Evolutionary conservation across 2,329 filamentous ascomycete species (phyloP).

Genomic region (Neonectria sp.): DNA sequence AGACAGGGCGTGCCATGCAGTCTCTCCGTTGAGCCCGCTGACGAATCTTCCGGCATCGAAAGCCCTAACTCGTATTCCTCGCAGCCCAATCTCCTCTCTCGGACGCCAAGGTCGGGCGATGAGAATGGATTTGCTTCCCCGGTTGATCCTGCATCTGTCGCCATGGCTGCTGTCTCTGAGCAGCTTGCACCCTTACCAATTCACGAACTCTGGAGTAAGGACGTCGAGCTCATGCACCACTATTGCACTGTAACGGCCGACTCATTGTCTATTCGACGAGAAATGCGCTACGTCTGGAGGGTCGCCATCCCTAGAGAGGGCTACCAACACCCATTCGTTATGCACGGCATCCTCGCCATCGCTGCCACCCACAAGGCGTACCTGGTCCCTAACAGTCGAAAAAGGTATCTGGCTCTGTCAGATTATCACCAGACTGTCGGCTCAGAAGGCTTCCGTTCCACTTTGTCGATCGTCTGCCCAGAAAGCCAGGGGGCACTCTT

Average conservation of each 20-base stretch:
- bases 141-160: constrained; percentile 13
- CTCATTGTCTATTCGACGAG: constrained; percentile 40
- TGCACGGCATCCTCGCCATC: constrained; percentile 50
- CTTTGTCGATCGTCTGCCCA: constrained; percentile 36
- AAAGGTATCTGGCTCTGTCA: constrained; percentile 45
- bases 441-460: constrained; percentile 47
- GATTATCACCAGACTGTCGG: constrained; percentile 51
- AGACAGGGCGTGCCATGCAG: constrained; percentile 49
- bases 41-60: constrained; percentile 2
- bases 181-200: constrained; percentile 44
- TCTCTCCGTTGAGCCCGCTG: constrained; percentile 29
- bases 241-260: constrained; percentile 47
- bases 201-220: constrained; percentile 40
- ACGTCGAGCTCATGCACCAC: constrained; percentile 52
- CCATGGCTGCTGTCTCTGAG: constrained; percentile 33
- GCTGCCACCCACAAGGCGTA: constrained; percentile 51
- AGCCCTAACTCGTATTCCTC: not conserved
- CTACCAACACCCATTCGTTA: constrained; percentile 48
- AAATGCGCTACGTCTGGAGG: constrained; percentile 48
- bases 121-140: constrained; percentile 25
- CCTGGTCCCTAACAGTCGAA: constrained; percentile 43
- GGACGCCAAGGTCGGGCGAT: constrained; percentile 31
- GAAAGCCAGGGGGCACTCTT: constrained; percentile 52
- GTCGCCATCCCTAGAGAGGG: constrained; percentile 45
- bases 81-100: constrained; percentile 35